Base-by-base conservation (phyloP, 805 yeast species). In the Suhomyces pyralidae region DNA sequence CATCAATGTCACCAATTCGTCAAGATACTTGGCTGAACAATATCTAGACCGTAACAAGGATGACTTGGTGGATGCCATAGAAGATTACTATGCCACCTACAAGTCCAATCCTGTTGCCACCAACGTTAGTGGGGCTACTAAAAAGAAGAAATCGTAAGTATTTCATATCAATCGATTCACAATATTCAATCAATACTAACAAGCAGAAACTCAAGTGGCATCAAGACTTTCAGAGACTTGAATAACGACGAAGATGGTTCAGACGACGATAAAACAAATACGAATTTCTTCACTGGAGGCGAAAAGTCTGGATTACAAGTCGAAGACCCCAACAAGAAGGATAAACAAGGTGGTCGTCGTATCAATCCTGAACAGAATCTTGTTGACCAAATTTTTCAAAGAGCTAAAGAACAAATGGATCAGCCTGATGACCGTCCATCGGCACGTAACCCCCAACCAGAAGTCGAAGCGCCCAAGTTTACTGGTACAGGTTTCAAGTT, bases 301-400 rank as follows among this genome's bases (percentile, higher is more conserved):
- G 92, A 87, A 65, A 88, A 88, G 53, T 86, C 92, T 1, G 94
- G 84, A 4, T 73, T 88, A 57, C 88, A 86, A 65, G 92, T 88
- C 19, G 90, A 89, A 59, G 88, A 88, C 62, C 94, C 94, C 22
- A 76, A 76, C 57, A 71, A 71, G 52, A 68, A 74, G 53, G 69
- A 69, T 43, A 42, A 42, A 42, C 45, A 42, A 24, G 48, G 48
- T 14, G 49, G 49, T 7, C 61, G 61, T 38, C 71, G 74, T 48
- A 14, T 8, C 26, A 42, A 42, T 20, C 30, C 45, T 20, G 72
- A 63, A 49, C 61, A 78, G 74, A 58, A 70, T 73, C 65, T 88
- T 38, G 72, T 88, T 53, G 86, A 83, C 56, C 85, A 85, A 62
- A 91, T 92, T 5, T 82, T 84, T 63, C 78, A 79, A 57, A 81